Percentiles rank a stretch among this genome's conserved stretches.
phyloP scores from a whole-genome alignment of 2,329 filamentous ascomycete species.

The Ilyonectria destructans region DNA sequence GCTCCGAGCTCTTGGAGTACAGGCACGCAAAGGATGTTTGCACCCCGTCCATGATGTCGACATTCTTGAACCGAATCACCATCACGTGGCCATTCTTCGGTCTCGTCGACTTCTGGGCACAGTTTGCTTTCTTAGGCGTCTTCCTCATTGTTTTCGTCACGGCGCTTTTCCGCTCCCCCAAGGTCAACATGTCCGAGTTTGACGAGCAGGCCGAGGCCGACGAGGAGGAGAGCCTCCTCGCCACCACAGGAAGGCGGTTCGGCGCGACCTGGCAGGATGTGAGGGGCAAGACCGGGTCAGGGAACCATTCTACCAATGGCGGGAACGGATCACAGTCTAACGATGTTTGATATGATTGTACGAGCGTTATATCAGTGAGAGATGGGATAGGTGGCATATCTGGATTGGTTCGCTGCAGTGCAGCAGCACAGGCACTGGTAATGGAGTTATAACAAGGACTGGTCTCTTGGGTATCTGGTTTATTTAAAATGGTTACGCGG shows the following conservation, averaged over 20 bases:
- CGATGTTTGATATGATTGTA: conserved; percentile 30
- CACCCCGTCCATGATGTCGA: conserved; percentile 92
- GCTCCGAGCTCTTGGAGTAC: conserved; percentile 83
- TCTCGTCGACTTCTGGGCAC: conserved; percentile 93
- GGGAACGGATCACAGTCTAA: conserved; percentile 42
- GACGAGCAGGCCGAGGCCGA: conserved; percentile 93
- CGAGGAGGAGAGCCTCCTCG: conserved; percentile 93
- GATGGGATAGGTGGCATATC: conserved; percentile 24
- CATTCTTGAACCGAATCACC: conserved; percentile 92
- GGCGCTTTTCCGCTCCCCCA: conserved; percentile 85
- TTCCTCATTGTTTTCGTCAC: conserved; percentile 88
- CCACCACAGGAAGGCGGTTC: conserved; percentile 85
- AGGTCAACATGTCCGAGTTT: conserved; percentile 81
- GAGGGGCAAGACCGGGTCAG: conserved; percentile 66
- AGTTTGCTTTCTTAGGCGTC: conserved; percentile 90
- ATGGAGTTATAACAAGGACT: conserved; percentile 22
- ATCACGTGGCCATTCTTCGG: conserved; percentile 98
- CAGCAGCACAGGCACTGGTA: conserved; percentile 4
- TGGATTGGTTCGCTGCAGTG: neutral
- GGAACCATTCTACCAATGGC: conserved; percentile 26
- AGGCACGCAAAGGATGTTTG: conserved; percentile 85
- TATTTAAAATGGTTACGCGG: conserved; percentile 12
- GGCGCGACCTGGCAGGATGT: conserved; percentile 93
- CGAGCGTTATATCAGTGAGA: neutral
- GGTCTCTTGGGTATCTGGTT: conserved; percentile 18